These are phyloP conservation scores for Paraphaeosphaeria minitans DNA, from an alignment of 2,329 filamentous ascomycete species.

Conservation along the genomic window DNA sequence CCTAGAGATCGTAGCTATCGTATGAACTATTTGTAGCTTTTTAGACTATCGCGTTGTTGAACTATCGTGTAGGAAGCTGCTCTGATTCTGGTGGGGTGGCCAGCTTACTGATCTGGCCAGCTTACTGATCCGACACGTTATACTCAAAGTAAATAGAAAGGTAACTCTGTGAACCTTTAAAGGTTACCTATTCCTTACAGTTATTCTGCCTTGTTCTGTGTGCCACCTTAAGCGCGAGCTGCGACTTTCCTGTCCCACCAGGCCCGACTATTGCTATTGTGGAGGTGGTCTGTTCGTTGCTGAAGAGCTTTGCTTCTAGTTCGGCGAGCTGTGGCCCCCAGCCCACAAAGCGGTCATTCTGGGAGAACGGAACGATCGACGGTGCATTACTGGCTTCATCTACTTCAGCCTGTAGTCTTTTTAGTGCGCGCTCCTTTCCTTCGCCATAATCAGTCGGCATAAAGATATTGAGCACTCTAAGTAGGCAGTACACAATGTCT, in stretches of 20 bases:
- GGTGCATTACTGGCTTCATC: constrained; percentile 11
- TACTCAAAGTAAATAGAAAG: no score
- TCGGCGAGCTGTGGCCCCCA: constrained; percentile 28
- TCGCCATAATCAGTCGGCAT: background rate
- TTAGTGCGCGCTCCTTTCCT: background rate
- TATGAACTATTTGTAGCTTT: no score
- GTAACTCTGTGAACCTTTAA: no score
- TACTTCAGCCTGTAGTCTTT: constrained; percentile 5
- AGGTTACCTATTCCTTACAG: no score
- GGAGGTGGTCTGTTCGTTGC: constrained; percentile 17
- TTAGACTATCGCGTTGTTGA: no score
- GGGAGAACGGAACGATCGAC: constrained; percentile 33
- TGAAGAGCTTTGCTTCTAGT: constrained; percentile 33
- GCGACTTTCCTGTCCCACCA: constrained; percentile 28
- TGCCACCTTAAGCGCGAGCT: constrained; percentile 45
- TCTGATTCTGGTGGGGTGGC: no score
- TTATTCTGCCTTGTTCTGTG: constrained; percentile 45
- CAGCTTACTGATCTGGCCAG: no score
- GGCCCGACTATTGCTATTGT: constrained; percentile 23
- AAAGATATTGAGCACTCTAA: constrained; percentile 29
- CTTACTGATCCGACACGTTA: no score
- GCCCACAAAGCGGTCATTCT: constrained; percentile 34
- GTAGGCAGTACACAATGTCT: constrained; percentile 28
- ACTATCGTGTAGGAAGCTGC: no score
- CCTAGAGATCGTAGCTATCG: no score